Percentiles rank a stretch among this genome's conserved stretches.
Evolutionary conservation across 129 eudicot species (phyloP).

Genomic region (Escallonia herrerae): DNA sequence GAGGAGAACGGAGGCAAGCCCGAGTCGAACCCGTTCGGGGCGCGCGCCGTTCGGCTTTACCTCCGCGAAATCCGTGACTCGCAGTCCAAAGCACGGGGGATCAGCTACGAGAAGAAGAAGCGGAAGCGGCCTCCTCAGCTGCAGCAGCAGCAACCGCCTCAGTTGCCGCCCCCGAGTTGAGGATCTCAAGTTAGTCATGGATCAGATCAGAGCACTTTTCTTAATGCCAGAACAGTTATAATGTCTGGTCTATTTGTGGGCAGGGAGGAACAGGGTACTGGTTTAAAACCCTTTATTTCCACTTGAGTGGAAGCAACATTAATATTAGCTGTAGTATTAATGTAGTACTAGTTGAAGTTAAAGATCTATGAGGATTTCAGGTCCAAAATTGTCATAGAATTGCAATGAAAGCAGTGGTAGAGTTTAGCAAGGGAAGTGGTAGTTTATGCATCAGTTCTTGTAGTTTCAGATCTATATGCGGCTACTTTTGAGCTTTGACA

Average conservation of each 20-base stretch:
- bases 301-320: no score
- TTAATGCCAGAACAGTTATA: no score
- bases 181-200: conserved; percentile 24
- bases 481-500: neutral
- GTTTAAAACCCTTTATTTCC: no score
- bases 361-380: neutral
- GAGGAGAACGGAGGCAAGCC: conserved; percentile 83
- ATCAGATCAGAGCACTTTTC: no score
- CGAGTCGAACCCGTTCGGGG: conserved; percentile 77
- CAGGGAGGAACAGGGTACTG: no score
- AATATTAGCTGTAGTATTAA: neutral
- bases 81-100: conserved; percentile 77
- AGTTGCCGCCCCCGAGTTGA: conserved; percentile 26
- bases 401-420: neutral
- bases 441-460: conserved; percentile 2
- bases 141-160: conserved; percentile 5
- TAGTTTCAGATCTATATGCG: conserved; percentile 1
- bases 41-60: conserved; percentile 77
- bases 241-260: no score
- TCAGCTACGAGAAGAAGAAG: conserved; percentile 83
- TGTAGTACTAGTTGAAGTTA: neutral
- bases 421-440: conserved; percentile 6
- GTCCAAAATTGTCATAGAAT: neutral
- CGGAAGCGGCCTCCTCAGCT: conserved; percentile 52
- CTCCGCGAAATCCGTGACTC: conserved; percentile 78